Evolutionary conservation across 2,329 filamentous ascomycete species (phyloP).

Genomic region (Diplodia sapinea): DNA sequence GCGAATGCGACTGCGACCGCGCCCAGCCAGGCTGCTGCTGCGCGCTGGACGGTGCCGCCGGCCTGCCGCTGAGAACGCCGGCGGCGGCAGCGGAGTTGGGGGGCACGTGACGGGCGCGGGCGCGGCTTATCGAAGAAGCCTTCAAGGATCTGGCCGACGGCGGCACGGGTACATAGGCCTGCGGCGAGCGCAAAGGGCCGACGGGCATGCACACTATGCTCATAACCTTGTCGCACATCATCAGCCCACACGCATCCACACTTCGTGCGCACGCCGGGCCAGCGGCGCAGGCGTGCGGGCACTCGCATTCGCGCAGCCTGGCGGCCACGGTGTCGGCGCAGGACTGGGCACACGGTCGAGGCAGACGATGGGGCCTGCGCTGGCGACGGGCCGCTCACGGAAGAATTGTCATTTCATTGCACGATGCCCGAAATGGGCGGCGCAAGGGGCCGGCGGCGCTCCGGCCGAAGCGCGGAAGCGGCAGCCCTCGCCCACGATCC

Average conservation of each 20-base stretch:
- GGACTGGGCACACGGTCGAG: conserved; percentile 13
- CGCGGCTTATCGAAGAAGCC: conserved; percentile 7
- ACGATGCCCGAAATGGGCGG: conserved; percentile 3
- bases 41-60: not conserved
- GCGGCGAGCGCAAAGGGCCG: conserved; percentile 3
- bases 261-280: not conserved
- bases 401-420: conserved; percentile 23
- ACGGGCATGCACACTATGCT: not conserved
- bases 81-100: not conserved
- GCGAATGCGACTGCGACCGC: not conserved
- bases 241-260: not conserved
- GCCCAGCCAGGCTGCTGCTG: not conserved
- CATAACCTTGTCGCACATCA: not conserved
- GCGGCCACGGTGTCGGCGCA: conserved; percentile 3
- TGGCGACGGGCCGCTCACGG: conserved; percentile 6
- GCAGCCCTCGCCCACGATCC: conserved; percentile 9
- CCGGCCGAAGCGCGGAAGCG: conserved; percentile 5
- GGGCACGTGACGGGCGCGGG: not conserved
- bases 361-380: conserved; percentile 6
- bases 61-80: not conserved
- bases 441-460: not conserved
- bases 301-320: conserved; percentile 2
- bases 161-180: not conserved
- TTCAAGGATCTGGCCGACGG: not conserved
- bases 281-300: not conserved